Evolutionary conservation across 345 rosid genomes (phyloP).

Genomic region (Populus ilicifolia): DNA sequence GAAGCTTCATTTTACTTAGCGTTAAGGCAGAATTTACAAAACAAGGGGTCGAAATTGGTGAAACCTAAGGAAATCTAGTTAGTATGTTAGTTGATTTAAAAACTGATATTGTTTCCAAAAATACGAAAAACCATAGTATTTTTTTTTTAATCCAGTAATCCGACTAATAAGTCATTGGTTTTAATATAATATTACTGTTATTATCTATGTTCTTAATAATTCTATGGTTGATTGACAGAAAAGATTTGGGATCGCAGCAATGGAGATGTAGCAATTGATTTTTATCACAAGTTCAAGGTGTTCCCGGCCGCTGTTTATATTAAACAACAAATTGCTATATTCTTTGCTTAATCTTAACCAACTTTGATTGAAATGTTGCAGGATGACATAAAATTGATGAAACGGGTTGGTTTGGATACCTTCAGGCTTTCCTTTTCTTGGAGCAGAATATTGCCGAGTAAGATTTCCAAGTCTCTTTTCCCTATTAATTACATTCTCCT

Average conservation of each 20-base stretch:
- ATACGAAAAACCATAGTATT: no score
- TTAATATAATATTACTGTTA: neutral
- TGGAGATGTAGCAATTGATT: slow-evolving; percentile 21
- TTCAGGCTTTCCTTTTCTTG: slow-evolving; percentile 26
- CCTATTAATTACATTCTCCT: neutral
- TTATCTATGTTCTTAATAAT: neutral
- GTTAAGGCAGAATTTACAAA: no score
- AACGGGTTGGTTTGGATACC: slow-evolving; percentile 16
- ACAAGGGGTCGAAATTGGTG: no score
- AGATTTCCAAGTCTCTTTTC: neutral
- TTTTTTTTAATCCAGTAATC: no score
- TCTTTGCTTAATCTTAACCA: neutral
- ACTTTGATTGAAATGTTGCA: neutral
- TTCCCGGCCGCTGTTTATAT: neutral
- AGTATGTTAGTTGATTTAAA: no score
- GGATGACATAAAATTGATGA: slow-evolving; percentile 22
- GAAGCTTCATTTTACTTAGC: no score
- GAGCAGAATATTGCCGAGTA: slow-evolving; percentile 17
- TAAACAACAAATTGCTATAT: neutral
- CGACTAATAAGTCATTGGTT: neutral
- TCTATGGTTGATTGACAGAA: neutral
- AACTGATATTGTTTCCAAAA: no score
- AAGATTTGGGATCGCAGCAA: slow-evolving; percentile 13
- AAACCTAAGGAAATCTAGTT: no score
- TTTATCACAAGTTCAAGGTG: slow-evolving; percentile 19